A percentile compares a stretch with the other conserved stretches of the same genome.
Evolutionary conservation across 768 basidiomycete species (phyloP).

Genomic region (Paxillus involutus): DNA sequence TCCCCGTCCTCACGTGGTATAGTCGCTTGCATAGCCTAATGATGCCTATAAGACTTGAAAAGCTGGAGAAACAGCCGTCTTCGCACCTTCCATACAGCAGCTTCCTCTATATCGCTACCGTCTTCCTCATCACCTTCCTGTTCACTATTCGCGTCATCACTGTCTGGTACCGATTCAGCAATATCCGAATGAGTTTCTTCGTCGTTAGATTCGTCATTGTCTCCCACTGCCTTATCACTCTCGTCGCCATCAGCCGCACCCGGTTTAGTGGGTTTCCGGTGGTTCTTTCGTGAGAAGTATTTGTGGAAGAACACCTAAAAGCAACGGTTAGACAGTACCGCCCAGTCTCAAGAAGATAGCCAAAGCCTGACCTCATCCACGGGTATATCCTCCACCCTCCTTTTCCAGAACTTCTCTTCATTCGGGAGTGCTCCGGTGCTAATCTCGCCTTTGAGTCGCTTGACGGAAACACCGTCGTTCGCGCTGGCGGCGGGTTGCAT

Average conservation of each 20-base stretch:
- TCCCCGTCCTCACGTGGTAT: conserved; percentile 65
- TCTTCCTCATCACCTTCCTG: conserved; percentile 40
- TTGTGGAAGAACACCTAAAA: conserved; percentile 85
- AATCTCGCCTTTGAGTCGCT: conserved; percentile 64
- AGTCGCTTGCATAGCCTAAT: conserved; percentile 84
- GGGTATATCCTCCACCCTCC: conserved; percentile 68
- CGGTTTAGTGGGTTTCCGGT: conserved; percentile 48
- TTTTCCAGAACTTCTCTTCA: conserved; percentile 71
- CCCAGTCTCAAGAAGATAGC: neutral
- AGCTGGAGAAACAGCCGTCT: neutral
- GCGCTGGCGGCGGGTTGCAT: conserved; percentile 91
- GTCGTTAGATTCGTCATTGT: conserved; percentile 28
- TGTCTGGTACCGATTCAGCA: conserved; percentile 17
- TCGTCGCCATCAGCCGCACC: conserved; percentile 39
- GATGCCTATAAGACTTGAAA: neutral
- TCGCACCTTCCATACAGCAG: conserved; percentile 85
- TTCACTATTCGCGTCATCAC: conserved; percentile 18
- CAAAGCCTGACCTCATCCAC: conserved; percentile 76
- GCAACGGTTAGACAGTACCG: neutral
- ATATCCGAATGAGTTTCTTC: conserved; percentile 29
- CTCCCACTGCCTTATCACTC: conserved; percentile 17
- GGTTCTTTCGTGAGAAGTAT: conserved; percentile 76
- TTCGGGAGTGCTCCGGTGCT: conserved; percentile 58
- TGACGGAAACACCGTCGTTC: conserved; percentile 64
- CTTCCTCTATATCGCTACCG: conserved; percentile 56